These are phyloP conservation scores for Pythium grandisporangium DNA, from an alignment of 352 stramenopile genomes.

Conservation along the genomic window DNA sequence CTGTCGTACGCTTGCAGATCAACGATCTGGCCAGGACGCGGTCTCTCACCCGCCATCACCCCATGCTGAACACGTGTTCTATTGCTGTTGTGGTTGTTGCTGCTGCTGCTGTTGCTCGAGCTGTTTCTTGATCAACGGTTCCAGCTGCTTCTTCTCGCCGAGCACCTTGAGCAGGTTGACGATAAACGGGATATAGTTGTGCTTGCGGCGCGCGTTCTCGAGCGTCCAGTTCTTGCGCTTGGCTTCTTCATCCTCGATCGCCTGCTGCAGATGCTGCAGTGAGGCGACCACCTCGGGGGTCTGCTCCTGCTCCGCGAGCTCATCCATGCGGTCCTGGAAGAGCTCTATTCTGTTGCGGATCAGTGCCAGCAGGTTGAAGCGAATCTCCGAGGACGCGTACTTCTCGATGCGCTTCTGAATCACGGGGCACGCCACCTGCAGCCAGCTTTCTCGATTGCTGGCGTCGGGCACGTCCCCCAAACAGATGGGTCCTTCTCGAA, in stretches of 20 bases:
- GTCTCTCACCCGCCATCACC: too few species aligned
- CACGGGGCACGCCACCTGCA: slow-evolving; percentile 82
- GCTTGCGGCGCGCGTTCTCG: slow-evolving; percentile 91
- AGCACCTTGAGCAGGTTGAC: slow-evolving; percentile 91
- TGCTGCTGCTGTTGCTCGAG: slow-evolving; percentile 15
- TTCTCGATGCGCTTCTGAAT: slow-evolving; percentile 92
- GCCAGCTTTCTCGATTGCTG: slow-evolving; percentile 54
- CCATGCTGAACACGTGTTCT: too few species aligned
- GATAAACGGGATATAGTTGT: slow-evolving; percentile 97
- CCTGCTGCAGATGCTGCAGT: slow-evolving; percentile 33
- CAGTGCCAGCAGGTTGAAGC: slow-evolving; percentile 96
- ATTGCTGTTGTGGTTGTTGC: slow-evolving; percentile 6
- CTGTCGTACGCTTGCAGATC: too few species aligned
- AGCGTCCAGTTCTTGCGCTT: slow-evolving; percentile 79
- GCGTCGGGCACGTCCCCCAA: slow-evolving; percentile 51
- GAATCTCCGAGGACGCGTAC: slow-evolving; percentile 88
- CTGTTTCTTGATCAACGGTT: slow-evolving; percentile 70
- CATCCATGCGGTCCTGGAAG: slow-evolving; percentile 31
- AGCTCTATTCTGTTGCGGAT: slow-evolving; percentile 74
- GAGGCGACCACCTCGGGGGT: slow-evolving; percentile 24
- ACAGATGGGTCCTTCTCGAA: slow-evolving; percentile 84
- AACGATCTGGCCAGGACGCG: too few species aligned
- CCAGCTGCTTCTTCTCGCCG: slow-evolving; percentile 82
- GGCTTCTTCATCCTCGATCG: slow-evolving; percentile 37
- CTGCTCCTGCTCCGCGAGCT: slow-evolving; percentile 18